Conservation (phyloP, 2,329 filamentous ascomycete species). For the Paecilomyces formosus region DNA sequence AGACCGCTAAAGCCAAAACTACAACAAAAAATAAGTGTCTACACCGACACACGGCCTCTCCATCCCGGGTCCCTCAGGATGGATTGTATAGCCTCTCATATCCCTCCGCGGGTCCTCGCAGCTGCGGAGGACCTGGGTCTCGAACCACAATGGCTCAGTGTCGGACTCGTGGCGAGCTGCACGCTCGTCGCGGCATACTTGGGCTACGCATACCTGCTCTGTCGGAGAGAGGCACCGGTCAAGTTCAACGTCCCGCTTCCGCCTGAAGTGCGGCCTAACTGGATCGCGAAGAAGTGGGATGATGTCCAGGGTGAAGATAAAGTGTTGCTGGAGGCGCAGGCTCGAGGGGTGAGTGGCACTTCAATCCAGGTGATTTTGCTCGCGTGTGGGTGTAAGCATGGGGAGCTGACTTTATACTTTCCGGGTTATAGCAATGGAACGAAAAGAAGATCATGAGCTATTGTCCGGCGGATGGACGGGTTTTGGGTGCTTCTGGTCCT, state of each 20-base stretch:
- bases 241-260: conserved; percentile 32
- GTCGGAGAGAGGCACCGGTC: conserved; percentile 25
- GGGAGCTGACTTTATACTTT: conserved; percentile 9
- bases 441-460: conserved; percentile 35
- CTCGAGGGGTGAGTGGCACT: conserved; percentile 26
- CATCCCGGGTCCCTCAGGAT: neutral
- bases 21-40: neutral
- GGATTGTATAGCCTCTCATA: neutral
- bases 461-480: conserved; percentile 78
- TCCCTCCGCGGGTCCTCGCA: conserved; percentile 13
- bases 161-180: conserved; percentile 20
- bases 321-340: conserved; percentile 29
- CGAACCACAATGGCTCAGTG: conserved; percentile 15
- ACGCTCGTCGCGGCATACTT: conserved; percentile 24
- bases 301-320: conserved; percentile 25
- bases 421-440: conserved; percentile 27
- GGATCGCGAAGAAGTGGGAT: conserved; percentile 27
- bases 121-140: conserved; percentile 11
- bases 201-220: conserved; percentile 22
- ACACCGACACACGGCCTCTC: neutral
- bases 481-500: conserved; percentile 59
- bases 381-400: neutral
- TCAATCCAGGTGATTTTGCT: neutral
- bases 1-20: neutral
- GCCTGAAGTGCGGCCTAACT: conserved; percentile 22